A percentile compares a stretch with the other conserved stretches of the same genome.
phyloP scores from a whole-genome alignment of 2,329 filamentous ascomycete genomes.

The Sclerotinia sclerotiorum region DNA sequence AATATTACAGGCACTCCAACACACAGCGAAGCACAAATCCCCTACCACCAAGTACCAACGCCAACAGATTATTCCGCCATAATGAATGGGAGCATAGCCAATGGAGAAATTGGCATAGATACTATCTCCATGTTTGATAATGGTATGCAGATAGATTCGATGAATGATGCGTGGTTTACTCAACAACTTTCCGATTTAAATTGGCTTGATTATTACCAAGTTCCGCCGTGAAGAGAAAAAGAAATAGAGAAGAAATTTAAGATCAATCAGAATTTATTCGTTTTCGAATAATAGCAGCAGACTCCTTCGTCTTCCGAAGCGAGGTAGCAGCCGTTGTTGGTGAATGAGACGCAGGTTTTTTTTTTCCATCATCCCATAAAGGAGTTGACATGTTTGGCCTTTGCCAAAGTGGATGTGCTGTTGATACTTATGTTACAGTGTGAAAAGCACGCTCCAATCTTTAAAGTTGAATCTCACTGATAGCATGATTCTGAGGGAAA shows the following conservation, averaged over 20 bases:
- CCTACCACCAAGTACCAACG: background rate
- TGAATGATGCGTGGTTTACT: constrained; percentile 21
- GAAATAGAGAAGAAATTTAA: too few species aligned
- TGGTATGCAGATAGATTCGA: constrained; percentile 18
- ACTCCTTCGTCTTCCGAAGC: too few species aligned
- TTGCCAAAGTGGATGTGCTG: background rate
- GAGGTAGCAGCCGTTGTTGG: too few species aligned
- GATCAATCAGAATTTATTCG: too few species aligned
- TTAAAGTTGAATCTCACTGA: background rate
- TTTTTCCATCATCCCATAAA: background rate
- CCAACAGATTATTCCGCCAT: background rate
- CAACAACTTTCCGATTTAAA: constrained; percentile 19
- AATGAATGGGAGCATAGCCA: background rate
- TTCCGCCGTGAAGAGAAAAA: background rate
- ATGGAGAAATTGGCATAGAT: background rate
- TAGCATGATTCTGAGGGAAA: background rate
- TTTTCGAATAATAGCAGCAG: too few species aligned
- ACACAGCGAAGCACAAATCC: background rate
- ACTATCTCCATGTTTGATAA: constrained; percentile 13
- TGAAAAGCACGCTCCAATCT: background rate
- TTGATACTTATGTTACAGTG: background rate
- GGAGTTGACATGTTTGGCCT: background rate
- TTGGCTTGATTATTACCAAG: constrained; percentile 21
- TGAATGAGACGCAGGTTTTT: too few species aligned
- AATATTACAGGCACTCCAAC: background rate